Evolutionary conservation across 2,329 filamentous ascomycete genomes (phyloP), one percentile per base, ranked within the genome.

Genomic region (Pseudocercospora musae): DNA sequence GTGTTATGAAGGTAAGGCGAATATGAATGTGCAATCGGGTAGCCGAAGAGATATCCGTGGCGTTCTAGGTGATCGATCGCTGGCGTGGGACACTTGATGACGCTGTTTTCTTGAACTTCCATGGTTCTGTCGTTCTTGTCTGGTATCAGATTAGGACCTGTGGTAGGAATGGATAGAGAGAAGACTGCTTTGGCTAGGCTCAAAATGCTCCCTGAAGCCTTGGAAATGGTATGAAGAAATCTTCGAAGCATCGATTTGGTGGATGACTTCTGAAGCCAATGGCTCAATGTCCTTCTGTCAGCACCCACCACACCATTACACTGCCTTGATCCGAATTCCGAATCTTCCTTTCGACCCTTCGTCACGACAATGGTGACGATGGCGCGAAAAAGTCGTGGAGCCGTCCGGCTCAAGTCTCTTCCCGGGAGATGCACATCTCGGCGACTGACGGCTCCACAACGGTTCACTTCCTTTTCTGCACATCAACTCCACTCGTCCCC

Each of bases 1-100:
- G 82, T 84, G 62, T 81, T 77, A 71, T 85, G 84, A 9, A 86
- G 75, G 2, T 82, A 73, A 6, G 84, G 84, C 0, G 82, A 85
- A 69, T 84, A 78, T 5, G 83, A 85, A 69, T 86, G 84, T 40
- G 82, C 78, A 50, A 86, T 83, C 5, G 80, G 83, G 70, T 84
- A 80, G 60, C 84, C 83, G 64, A 85, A 84, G 21, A 85, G 79
- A 67, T 84, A 85, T 65, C 82, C 82, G 66, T 82, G 78, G 23
- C 79, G 76, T 66, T 84, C 80, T 20, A 79, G 69, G 62, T 81
- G 70, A 55, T 68, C 66, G 60, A 69, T 59, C 49, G 60, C 64
- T 37, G 68, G 69, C 44, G 66, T 65, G 54, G 69, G 67, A 46
- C 67, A 70, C n/a, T 58, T 67, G 54, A 72, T 66, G 40, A 69